Evolutionary conservation across 2,329 filamentous ascomycete species (phyloP).

Genomic region (Colletotrichum sp.): DNA sequence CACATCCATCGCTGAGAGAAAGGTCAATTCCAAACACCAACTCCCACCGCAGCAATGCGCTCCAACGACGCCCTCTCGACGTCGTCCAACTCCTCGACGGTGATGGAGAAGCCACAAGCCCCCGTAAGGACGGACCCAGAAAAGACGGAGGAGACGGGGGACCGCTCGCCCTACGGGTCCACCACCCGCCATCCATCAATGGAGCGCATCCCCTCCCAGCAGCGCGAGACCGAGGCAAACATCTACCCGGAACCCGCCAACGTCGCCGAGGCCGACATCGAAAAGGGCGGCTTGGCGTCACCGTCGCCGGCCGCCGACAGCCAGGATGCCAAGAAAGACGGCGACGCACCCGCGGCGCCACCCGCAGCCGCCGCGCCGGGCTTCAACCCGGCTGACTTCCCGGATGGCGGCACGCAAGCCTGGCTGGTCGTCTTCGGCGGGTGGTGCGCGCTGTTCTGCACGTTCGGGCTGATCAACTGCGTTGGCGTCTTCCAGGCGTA

Average conservation of each 20-base stretch:
- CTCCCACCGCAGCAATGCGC: not conserved
- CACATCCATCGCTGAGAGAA: not conserved
- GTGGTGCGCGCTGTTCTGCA: slow-evolving; percentile 48
- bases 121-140: not conserved
- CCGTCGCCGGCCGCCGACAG: not conserved
- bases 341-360: slow-evolving; percentile 3
- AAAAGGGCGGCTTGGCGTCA: slow-evolving; percentile 29
- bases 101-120: slow-evolving; percentile 1
- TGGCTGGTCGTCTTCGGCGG: slow-evolving; percentile 61
- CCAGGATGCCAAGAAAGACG: slow-evolving; percentile 20
- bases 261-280: slow-evolving; percentile 35
- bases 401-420: slow-evolving; percentile 62
- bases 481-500: slow-evolving; percentile 65
- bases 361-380: slow-evolving; percentile 2
- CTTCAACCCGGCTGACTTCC: slow-evolving; percentile 57
- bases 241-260: slow-evolving; percentile 34
- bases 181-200: slow-evolving; percentile 21
- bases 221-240: slow-evolving; percentile 38
- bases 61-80: slow-evolving; percentile 4
- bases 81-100: slow-evolving; percentile 21
- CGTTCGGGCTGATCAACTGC: slow-evolving; percentile 48
- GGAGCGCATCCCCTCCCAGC: slow-evolving; percentile 34
- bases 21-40: not conserved
- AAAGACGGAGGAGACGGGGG: slow-evolving; percentile 4
- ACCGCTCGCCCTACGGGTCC: slow-evolving; percentile 20